These are phyloP conservation scores for Tolypocladium ophioglossoides DNA, from an alignment of 2,329 filamentous ascomycete genomes.

Conservation along the genomic window DNA sequence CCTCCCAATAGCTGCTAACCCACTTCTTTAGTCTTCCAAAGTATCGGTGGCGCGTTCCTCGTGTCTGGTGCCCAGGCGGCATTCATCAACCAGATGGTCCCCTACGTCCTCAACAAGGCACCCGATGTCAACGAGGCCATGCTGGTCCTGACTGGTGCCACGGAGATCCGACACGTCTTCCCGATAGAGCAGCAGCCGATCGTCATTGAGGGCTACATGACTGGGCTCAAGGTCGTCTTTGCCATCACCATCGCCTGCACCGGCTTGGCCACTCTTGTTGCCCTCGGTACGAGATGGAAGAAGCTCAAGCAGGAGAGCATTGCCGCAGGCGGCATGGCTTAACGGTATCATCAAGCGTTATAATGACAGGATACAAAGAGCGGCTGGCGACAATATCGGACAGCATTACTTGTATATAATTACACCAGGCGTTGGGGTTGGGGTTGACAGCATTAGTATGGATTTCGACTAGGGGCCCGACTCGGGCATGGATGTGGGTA, in stretches of 20 bases:
- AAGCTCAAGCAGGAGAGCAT: constrained; percentile 21
- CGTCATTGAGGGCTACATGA: constrained; percentile 52
- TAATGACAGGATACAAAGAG: background rate
- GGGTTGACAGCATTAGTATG: background rate
- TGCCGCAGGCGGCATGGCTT: constrained; percentile 18
- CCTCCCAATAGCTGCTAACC: constrained; percentile 6
- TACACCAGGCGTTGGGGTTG: background rate
- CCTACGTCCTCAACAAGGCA: constrained; percentile 19
- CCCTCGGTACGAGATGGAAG: constrained; percentile 25
- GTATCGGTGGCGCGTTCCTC: constrained; percentile 38
- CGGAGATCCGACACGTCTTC: constrained; percentile 44
- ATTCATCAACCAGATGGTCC: constrained; percentile 34
- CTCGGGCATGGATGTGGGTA: too few relatives aligned
- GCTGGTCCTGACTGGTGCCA: constrained; percentile 36
- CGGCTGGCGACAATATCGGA: background rate
- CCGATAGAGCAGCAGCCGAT: constrained; percentile 32
- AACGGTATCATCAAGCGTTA: background rate
- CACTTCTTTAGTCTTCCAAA: constrained; percentile 29
- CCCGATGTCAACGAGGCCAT: constrained; percentile 23
- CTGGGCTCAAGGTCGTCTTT: constrained; percentile 51
- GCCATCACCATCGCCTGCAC: constrained; percentile 43
- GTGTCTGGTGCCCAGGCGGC: constrained; percentile 36
- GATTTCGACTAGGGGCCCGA: background rate
- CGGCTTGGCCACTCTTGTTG: constrained; percentile 26
- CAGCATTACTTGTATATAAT: background rate